Base-by-base conservation (phyloP, 345 rosid species). In the Melaleuca alternifolia region DNA sequence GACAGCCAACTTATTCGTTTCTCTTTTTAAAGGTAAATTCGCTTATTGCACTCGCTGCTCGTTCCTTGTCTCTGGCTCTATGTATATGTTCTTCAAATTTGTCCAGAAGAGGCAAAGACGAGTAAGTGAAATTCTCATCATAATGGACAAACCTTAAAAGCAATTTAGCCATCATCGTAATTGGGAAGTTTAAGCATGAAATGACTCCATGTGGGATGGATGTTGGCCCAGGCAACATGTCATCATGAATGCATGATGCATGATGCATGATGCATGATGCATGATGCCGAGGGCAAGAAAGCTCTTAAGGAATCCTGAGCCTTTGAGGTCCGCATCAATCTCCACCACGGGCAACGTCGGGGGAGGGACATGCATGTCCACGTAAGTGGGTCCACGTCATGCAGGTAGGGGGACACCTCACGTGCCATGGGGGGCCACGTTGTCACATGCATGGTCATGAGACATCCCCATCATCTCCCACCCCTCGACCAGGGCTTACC, bases 371-470 rank as follows among this genome's bases (percentile, higher is more conserved):
- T 76, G 59, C 41, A 41, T 41, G 41, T 41, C 41, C 41, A 41
- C 41, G 41, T 41, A 4, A 2, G 41, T 10, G 88, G 89, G 33
- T 86, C 87, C 84, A 56, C 71, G 30, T 5, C 24, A 10, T 76
- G n/a, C 82, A 10, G n/a, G 76, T 10, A 51, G 54, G n/a, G 44
- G 10, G 30, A 77, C 86, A 76, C 57, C 76, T 87, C 90, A 85
- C 90, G 86, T 88, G 87, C 79, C 51, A 37, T 20, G 76, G 44
- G 14, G 26, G 91, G 91, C 14, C 86, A 87, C 88, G 85, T 85
- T 23, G 33, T 86, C 92, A 88, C 90, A 87, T 87, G 93, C 87
- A 82, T 51, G 52, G 59, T 65, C 85, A 82, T 56, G 87, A 81
- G 59, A 56, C 50, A 54, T 57, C 62, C 41, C 10, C 75, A 52